Conservation (phyloP, 1,139 yeast genomes). For the Pichia sp. region DNA sequence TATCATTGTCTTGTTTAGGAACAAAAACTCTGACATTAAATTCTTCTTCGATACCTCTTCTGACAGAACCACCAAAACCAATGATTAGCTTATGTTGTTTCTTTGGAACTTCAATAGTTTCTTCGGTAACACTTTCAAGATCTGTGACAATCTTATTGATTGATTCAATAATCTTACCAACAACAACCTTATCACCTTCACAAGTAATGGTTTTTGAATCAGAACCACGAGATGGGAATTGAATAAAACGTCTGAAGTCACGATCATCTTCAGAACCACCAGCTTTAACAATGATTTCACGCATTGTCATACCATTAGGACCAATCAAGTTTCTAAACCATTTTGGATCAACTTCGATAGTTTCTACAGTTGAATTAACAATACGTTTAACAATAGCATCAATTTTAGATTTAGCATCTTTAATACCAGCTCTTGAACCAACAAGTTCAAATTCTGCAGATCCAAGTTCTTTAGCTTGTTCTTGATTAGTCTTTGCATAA, state of each 20-base stretch:
- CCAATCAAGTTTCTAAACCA: constrained; percentile 81
- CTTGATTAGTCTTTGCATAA: constrained; percentile 36
- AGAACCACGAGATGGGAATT: constrained; percentile 68
- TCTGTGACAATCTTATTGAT: constrained; percentile 60
- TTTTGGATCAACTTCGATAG: constrained; percentile 67
- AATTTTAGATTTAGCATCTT: constrained; percentile 63
- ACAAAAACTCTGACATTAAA: constrained; percentile 58
- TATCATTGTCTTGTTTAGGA: constrained; percentile 54
- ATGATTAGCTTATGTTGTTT: constrained; percentile 72
- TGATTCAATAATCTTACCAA: constrained; percentile 59
- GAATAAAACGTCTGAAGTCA: constrained; percentile 53
- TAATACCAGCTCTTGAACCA: constrained; percentile 78
- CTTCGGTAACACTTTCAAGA: constrained; percentile 57
- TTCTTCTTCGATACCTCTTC: constrained; percentile 67
- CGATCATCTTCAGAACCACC: constrained; percentile 49
- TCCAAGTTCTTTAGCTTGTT: constrained; percentile 44
- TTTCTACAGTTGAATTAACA: constrained; percentile 56
- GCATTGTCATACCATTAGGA: constrained; percentile 67
- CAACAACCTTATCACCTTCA: constrained; percentile 72
- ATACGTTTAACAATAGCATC: constrained; percentile 58
- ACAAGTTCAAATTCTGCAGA: constrained; percentile 46
- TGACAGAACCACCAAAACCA: constrained; percentile 76
- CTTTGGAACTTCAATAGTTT: constrained; percentile 56
- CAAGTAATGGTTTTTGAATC: constrained; percentile 58
- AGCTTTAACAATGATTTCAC: constrained; percentile 69